Evolutionary conservation across 1,284 basidiomycete genomes (phyloP).

Genomic region (Exsudoporus floridanus): DNA sequence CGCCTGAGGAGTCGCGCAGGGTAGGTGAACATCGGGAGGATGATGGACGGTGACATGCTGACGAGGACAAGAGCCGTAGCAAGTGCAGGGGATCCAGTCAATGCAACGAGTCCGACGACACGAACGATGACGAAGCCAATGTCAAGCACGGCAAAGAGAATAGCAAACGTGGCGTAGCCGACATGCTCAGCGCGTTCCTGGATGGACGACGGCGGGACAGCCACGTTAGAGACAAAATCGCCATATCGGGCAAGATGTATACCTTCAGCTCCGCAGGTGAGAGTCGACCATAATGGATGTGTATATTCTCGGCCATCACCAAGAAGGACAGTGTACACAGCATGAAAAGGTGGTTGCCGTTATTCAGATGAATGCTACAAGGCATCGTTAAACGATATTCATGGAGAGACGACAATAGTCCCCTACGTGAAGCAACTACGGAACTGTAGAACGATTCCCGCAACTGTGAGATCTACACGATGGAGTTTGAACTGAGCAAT

Average conservation of each 20-base stretch:
- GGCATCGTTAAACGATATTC: background rate
- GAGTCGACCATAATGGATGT: conserved; percentile 24
- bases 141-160: conserved; percentile 24
- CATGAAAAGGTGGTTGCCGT: conserved; percentile 9
- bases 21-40: conserved; percentile 8
- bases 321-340: conserved; percentile 16
- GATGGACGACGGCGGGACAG: background rate
- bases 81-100: conserved; percentile 18
- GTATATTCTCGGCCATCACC: conserved; percentile 24
- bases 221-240: background rate
- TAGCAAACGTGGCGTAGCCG: conserved; percentile 19
- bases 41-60: conserved; percentile 9
- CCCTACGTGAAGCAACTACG: conserved; percentile 27
- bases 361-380: conserved; percentile 28
- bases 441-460: conserved; percentile 14
- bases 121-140: conserved; percentile 21
- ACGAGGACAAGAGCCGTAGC: conserved; percentile 20
- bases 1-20: background rate
- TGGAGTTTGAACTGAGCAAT: background rate
- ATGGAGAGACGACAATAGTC: background rate
- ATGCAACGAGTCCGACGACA: conserved; percentile 9
- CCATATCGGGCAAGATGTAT: background rate
- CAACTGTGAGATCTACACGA: conserved; percentile 6
- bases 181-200: conserved; percentile 17
- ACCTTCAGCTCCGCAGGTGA: conserved; percentile 29